These are phyloP conservation scores for Leucogyrophana mollusca DNA, from an alignment of 768 basidiomycete species.

Conservation along the genomic window DNA sequence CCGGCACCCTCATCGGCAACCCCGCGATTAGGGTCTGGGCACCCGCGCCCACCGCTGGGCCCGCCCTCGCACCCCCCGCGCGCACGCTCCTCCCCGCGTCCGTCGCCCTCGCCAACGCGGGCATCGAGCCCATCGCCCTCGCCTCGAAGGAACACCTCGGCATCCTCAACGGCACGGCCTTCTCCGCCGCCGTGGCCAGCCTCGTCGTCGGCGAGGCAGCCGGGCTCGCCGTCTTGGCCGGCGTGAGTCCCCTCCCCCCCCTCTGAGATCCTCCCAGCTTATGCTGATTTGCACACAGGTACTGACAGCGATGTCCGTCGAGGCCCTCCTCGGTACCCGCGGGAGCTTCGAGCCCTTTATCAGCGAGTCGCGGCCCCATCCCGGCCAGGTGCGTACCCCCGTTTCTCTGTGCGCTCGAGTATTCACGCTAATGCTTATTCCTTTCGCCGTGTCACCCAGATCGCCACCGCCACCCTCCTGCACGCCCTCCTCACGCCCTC, in stretches of 20 bases:
- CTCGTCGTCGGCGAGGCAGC: constrained; percentile 73
- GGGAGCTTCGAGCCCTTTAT: constrained; percentile 80
- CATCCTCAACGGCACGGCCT: constrained; percentile 83
- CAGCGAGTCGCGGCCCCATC: constrained; percentile 72
- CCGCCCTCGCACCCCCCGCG: constrained; percentile 26
- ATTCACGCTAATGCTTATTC: not conserved
- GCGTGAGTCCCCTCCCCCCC: constrained; percentile 14
- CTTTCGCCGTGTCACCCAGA: constrained; percentile 27
- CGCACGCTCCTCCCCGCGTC: constrained; percentile 13
- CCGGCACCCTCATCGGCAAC: constrained; percentile 77
- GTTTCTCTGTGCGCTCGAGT: not conserved
- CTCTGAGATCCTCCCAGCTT: not conserved
- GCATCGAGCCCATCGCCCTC: constrained; percentile 63
- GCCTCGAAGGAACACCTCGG: constrained; percentile 79
- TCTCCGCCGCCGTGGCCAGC: constrained; percentile 76
- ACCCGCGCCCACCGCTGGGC: constrained; percentile 31
- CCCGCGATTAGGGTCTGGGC: constrained; percentile 72
- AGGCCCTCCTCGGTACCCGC: constrained; percentile 74
- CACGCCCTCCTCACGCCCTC: constrained; percentile 70
- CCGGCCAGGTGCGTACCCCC: constrained; percentile 56
- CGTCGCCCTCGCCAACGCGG: constrained; percentile 58
- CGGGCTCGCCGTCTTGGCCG: constrained; percentile 59
- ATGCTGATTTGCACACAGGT: constrained; percentile 38
- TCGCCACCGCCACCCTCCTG: constrained; percentile 72
- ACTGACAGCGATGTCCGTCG: constrained; percentile 80